These are phyloP conservation scores for Panus rudis DNA, from an alignment of 768 basidiomycete genomes.

Conservation along the genomic window DNA sequence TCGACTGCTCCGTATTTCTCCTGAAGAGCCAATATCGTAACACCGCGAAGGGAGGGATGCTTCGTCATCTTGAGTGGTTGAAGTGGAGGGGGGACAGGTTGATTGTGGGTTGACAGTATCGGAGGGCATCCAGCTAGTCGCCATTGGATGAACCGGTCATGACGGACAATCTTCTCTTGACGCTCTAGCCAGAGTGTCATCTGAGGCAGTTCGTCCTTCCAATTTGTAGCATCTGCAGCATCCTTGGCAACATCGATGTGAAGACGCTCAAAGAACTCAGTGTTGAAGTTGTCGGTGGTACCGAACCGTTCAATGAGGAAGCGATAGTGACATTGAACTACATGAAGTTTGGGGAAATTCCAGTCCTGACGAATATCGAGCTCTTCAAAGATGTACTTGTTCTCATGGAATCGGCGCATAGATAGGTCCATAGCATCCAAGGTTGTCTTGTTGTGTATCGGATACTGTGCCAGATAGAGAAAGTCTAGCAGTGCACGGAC, in stretches of 20 bases:
- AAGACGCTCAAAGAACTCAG: conserved; percentile 4
- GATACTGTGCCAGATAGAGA: conserved; percentile 19
- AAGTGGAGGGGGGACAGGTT: background rate
- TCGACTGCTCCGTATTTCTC: background rate
- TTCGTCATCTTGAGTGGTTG: background rate
- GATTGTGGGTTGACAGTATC: background rate
- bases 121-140: background rate
- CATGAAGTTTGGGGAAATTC: conserved; percentile 19
- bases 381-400: conserved; percentile 19
- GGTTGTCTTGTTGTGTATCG: conserved; percentile 10
- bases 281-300: conserved; percentile 15
- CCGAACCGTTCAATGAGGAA: conserved; percentile 11
- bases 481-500: conserved; percentile 19
- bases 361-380: conserved; percentile 15
- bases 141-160: conserved; percentile 9
- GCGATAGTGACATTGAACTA: conserved; percentile 12
- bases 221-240: background rate
- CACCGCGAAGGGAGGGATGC: background rate
- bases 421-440: conserved; percentile 9
- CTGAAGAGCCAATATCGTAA: background rate
- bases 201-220: conserved; percentile 10
- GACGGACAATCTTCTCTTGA: conserved; percentile 8
- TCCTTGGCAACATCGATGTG: too few species aligned
- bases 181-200: conserved; percentile 13
- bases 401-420: conserved; percentile 13